Percentiles rank a stretch among this genome's conserved stretches.
Conservation (phyloP, 2,329 filamentous ascomycete genomes). For the Zasmidium cellare region DNA sequence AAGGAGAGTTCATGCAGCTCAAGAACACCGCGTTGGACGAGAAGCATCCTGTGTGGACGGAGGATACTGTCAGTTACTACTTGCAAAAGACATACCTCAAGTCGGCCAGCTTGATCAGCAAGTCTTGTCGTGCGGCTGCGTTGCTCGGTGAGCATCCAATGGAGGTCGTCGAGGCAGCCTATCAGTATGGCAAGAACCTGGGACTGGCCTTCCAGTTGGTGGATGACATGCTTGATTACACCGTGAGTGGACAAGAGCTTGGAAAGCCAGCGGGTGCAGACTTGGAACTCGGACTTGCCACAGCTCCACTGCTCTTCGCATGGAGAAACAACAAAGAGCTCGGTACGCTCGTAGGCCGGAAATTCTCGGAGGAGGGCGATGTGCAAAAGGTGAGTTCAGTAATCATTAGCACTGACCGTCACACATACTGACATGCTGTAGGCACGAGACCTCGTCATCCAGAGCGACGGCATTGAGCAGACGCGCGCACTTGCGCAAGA, state of each 20-base stretch:
- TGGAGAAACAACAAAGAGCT: conserved; percentile 81
- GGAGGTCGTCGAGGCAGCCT: conserved; percentile 85
- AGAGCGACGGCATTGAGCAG: conserved; percentile 86
- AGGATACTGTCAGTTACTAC: conserved; percentile 89
- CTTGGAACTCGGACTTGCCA: conserved; percentile 87
- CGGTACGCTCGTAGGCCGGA: conserved; percentile 84
- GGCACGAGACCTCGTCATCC: conserved; percentile 82
- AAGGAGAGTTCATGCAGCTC: conserved; percentile 99
- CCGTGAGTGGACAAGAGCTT: conserved; percentile 76
- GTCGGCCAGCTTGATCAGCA: conserved; percentile 91
- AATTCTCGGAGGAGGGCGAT: conserved; percentile 82
- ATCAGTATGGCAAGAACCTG: conserved; percentile 88
- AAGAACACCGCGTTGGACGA: conserved; percentile 94
- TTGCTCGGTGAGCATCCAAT: conserved; percentile 76
- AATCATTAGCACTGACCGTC: not conserved
- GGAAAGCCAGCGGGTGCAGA: conserved; percentile 96
- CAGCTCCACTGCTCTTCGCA: conserved; percentile 89
- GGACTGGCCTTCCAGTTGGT: conserved; percentile 96
- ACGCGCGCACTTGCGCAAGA: conserved; percentile 87
- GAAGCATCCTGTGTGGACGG: conserved; percentile 77
- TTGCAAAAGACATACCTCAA: conserved; percentile 98
- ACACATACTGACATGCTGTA: conserved; percentile 43
- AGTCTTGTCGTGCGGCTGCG: conserved; percentile 88
- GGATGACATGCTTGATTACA: conserved; percentile 98
- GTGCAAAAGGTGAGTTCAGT: conserved; percentile 68